Evolutionary conservation across 2,329 filamentous ascomycete genomes (phyloP), one percentile per base, ranked within the genome.

Genomic region (Hypoxylon sp.): DNA sequence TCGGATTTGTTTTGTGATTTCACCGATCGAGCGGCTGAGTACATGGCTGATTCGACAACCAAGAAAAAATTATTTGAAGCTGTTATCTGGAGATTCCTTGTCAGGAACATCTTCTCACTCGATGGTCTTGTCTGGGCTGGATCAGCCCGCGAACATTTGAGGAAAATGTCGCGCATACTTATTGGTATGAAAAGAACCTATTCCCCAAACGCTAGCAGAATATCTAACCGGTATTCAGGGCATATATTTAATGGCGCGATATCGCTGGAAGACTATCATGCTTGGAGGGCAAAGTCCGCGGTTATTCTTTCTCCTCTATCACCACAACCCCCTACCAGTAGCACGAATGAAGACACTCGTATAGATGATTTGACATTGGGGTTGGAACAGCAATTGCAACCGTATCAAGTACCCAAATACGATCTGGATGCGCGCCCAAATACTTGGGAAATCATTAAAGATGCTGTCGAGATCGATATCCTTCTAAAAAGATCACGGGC

Each of bases 401-500:
- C 26, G 22, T 52, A 31, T 9, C 50, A 52, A 17, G 22, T 9
- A 35, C 29, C 14, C 17, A 29, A 17, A 22, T 52, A 52, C 29
- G 26, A 52, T 33, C n/a, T 33, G 17, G 29, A 35, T 19, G n/a
- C 14, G 6, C 19, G n/a, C 5, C 50, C 29, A 24, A 33, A 52
- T 14, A 35, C 29, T n/a, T 19, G 26, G 29, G 29, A 52, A 14
- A 35, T 52, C 29, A 19, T 52, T 17, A 29, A 8, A 22, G 50
- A 35, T n/a, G 50, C 50, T 13, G 31, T 52, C 29, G n/a, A 52
- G 8, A 52, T 52, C 26, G 50, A 37, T 52, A 52, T 52, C 26
- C 31, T 14, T 26, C 13, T 52, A 17, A 52, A 17, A 37, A 33
- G 29, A 33, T 52, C 50, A 35, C 50, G 50, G 24, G 50, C 50